Evolutionary conservation across 192 early-diverging fungal species (phyloP), one percentile per base, ranked within the genome.

Genomic region (Spizellomyces sp.): DNA sequence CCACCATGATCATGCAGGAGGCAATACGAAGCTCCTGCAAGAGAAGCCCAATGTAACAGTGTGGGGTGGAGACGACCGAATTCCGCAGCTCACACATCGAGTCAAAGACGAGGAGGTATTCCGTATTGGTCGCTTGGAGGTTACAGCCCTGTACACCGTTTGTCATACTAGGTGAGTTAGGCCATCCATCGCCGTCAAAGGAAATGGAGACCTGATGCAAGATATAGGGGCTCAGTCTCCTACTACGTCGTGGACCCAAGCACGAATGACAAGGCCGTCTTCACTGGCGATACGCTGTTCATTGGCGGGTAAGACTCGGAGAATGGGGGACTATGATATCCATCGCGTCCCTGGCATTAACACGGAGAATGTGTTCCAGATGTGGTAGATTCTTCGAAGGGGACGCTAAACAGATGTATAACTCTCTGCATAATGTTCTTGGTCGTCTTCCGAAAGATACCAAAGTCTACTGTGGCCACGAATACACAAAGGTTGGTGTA

Each of bases 301-400:
- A 79, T 94, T 43, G 91, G 81, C 63, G 86, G 75, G 65, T 76
- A 9, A 50, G 42, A 19, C 9, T 22, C 69, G 65, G n/a, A 50
- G 42, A 19, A 15, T 22, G 36, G 65, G n/a, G 59, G 5, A 64
- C 21, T 42, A 19, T 27, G 45, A 5, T 4, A 14, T 65, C n/a
- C 4, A 65, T 48, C 2, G 36, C 36, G 2, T 17, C n/a, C 12
- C 70, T 79, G 27, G 3, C n/a, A 47, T 14, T 14, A 27, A 42
- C 55, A 46, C 50, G 12, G 5, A 61, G 36, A 17, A 27, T 66
- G 0, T 47, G 45, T 10, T 15, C 6, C 45, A 79, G 79, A 64
- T 97, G 95, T 74, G 96, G 96, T 6, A 75, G 89, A 19, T 95
- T 98, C 74, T 98, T 98, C 79, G 96, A 98, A 74, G 96, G 95